Conservation (phyloP, 352 stramenopile genomes). For the Paralagenidium karlingii region DNA sequence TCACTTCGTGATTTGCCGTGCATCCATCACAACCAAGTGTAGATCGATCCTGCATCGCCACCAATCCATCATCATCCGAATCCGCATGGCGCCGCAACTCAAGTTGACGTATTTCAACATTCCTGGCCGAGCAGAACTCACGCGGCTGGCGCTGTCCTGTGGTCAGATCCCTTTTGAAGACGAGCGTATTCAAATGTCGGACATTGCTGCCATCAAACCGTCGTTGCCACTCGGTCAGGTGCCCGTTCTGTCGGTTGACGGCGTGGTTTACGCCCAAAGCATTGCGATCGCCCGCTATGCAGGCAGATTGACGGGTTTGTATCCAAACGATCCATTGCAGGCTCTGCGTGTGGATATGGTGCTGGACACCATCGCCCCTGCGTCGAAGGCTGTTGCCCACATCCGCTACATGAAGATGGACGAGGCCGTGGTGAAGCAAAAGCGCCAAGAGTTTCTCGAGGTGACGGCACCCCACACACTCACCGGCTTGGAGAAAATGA, state of each 20-base stretch:
- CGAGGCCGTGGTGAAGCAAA: slow-evolving; percentile 27
- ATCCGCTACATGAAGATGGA: slow-evolving; percentile 13
- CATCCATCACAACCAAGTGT: too few relatives aligned
- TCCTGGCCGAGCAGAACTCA: slow-evolving; percentile 34
- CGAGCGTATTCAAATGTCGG: slow-evolving; percentile 21
- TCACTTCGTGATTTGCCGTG: too few relatives aligned
- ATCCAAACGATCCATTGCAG: slow-evolving; percentile 31
- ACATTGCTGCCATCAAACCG: slow-evolving; percentile 38
- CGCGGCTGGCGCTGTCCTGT: slow-evolving; percentile 35
- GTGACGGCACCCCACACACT: slow-evolving; percentile 10
- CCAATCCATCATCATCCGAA: too few relatives aligned
- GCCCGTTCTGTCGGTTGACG: slow-evolving; percentile 30
- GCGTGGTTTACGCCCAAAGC: slow-evolving; percentile 33
- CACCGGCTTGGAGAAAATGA: slow-evolving; percentile 9
- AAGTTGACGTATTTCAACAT: slow-evolving; percentile 68
- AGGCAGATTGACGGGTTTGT: slow-evolving; percentile 35
- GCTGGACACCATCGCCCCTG: slow-evolving; percentile 13
- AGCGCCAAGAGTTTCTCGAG: slow-evolving; percentile 13
- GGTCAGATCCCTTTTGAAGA: slow-evolving; percentile 55
- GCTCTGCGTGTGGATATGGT: slow-evolving; percentile 28
- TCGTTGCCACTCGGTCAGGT: slow-evolving; percentile 36
- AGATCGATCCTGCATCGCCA: too few relatives aligned
- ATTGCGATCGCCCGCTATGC: slow-evolving; percentile 47
- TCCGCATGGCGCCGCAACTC: slow-evolving; percentile 9
- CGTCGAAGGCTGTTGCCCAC: slow-evolving; percentile 13